Evolutionary conservation across 352 stramenopile genomes (phyloP).

Genomic region (Halophytophthora polymorphica): DNA sequence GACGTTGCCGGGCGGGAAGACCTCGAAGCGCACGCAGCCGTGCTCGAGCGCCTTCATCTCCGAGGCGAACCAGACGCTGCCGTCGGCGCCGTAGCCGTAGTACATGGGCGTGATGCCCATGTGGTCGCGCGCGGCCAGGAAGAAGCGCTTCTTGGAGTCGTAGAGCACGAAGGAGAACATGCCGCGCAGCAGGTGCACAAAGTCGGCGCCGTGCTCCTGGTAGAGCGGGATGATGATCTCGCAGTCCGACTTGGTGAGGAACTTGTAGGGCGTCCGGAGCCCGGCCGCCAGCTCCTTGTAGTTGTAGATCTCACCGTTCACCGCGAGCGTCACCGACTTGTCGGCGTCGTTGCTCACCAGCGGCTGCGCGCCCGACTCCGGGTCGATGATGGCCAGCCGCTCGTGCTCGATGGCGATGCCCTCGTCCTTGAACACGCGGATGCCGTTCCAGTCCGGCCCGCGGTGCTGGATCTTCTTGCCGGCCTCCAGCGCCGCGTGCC

Average conservation of each 20-base stretch:
- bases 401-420: slow-evolving; percentile 95
- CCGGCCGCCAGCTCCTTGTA: slow-evolving; percentile 93
- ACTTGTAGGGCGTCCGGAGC: slow-evolving; percentile 89
- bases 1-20: slow-evolving; percentile 90
- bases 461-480: slow-evolving; percentile 95
- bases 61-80: slow-evolving; percentile 94
- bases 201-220: slow-evolving; percentile 85
- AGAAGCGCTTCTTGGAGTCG: slow-evolving; percentile 91
- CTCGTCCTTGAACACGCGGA: slow-evolving; percentile 73
- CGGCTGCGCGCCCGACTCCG: slow-evolving; percentile 93
- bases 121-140: slow-evolving; percentile 95
- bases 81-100: slow-evolving; percentile 97
- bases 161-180: slow-evolving; percentile 99
- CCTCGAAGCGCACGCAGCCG: slow-evolving; percentile 78
- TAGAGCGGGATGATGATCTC: slow-evolving; percentile 98
- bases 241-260: slow-evolving; percentile 96
- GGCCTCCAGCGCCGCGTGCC: slow-evolving; percentile 92
- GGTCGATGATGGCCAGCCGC: slow-evolving; percentile 98
- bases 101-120: slow-evolving; percentile 99
- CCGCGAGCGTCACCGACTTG: slow-evolving; percentile 91
- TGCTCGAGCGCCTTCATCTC: slow-evolving; percentile 97
- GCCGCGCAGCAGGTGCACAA: slow-evolving; percentile 91
- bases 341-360: slow-evolving; percentile 84
- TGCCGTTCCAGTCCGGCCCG: slow-evolving; percentile 95
- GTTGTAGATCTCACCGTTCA: slow-evolving; percentile 99